Conservation (phyloP, 1,139 yeast genomes). For the Sugiyamaella neomexicana region DNA sequence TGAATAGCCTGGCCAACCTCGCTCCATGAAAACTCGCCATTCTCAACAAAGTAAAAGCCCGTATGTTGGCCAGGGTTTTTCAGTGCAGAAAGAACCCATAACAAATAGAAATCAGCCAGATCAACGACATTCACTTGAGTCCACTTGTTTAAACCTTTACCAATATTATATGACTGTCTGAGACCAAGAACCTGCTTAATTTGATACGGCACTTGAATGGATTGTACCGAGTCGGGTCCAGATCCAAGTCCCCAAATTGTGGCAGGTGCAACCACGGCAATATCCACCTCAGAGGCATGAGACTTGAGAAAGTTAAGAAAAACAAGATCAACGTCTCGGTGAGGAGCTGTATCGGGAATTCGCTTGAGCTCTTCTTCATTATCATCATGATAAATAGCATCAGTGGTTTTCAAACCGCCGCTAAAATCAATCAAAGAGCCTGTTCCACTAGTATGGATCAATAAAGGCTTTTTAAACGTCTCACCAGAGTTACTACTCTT, state of each 20-base stretch:
- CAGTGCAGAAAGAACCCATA: conserved; percentile 36
- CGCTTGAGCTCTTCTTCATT: conserved; percentile 39
- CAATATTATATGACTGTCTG: conserved; percentile 40
- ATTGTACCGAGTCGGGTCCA: conserved; percentile 42
- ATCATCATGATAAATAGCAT: conserved; percentile 41
- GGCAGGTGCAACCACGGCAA: conserved; percentile 29
- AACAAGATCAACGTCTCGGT: conserved; percentile 43
- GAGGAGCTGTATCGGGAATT: conserved; percentile 42
- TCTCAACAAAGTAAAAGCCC: conserved; percentile 46
- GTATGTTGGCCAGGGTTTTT: conserved; percentile 38
- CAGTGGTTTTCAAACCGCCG: conserved; percentile 32
- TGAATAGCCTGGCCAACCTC: conserved; percentile 39
- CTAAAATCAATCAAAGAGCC: conserved; percentile 40
- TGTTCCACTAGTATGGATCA: conserved; percentile 48
- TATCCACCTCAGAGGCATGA: conserved; percentile 22
- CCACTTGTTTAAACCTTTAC: conserved; percentile 44
- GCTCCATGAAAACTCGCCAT: conserved; percentile 41
- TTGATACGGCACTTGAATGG: conserved; percentile 43
- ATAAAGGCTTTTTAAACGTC: conserved; percentile 36
- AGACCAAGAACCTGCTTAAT: conserved; percentile 34
- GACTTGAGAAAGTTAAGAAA: conserved; percentile 22
- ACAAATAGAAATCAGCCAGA: conserved; percentile 41
- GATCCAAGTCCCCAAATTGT: conserved; percentile 41
- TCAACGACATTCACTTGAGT: conserved; percentile 45
- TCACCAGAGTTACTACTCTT: conserved; percentile 16